Conservation (phyloP, 1,284 basidiomycete species). For the Microbotryum silenes-acaulis region DNA sequence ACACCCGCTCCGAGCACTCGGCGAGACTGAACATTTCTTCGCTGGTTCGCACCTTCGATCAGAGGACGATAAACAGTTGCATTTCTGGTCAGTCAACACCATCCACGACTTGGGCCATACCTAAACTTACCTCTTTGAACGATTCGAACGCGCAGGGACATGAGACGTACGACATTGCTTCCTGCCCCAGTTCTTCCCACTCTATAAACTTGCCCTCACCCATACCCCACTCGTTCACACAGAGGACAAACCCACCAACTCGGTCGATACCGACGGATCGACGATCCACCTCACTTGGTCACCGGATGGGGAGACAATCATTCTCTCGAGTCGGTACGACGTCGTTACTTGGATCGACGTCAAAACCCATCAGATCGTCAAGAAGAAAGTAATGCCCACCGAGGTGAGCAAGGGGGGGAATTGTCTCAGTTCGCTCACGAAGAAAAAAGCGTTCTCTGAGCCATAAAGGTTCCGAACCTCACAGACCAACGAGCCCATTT, state of each 20-base stretch:
- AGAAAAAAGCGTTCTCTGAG: too few species aligned
- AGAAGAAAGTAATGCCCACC: conserved; percentile 1
- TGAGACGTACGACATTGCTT: conserved; percentile 17
- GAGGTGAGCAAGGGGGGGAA: conserved; percentile 5
- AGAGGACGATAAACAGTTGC: conserved; percentile 20
- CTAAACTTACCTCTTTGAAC: too few species aligned
- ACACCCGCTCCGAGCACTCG: neutral
- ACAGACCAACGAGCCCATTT: conserved; percentile 29
- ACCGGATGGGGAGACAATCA: conserved; percentile 24
- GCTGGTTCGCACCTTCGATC: neutral
- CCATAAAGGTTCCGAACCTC: too few species aligned
- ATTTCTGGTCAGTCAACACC: conserved; percentile 25
- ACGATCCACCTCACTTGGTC: conserved; percentile 32
- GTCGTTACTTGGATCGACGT: conserved; percentile 23
- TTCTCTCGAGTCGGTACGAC: conserved; percentile 21
- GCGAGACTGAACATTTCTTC: neutral
- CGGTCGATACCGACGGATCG: conserved; percentile 21
- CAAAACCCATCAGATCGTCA: conserved; percentile 11
- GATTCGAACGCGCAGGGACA: conserved; percentile 18
- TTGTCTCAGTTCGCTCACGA: too few species aligned
- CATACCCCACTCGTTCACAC: neutral
- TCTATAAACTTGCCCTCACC: neutral
- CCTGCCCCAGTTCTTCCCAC: too few species aligned
- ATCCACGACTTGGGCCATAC: too few species aligned
- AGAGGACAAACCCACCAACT: conserved; percentile 22